These are phyloP conservation scores for Iberis amara DNA, from an alignment of 441 rosid genomes.

Conservation along the genomic window DNA sequence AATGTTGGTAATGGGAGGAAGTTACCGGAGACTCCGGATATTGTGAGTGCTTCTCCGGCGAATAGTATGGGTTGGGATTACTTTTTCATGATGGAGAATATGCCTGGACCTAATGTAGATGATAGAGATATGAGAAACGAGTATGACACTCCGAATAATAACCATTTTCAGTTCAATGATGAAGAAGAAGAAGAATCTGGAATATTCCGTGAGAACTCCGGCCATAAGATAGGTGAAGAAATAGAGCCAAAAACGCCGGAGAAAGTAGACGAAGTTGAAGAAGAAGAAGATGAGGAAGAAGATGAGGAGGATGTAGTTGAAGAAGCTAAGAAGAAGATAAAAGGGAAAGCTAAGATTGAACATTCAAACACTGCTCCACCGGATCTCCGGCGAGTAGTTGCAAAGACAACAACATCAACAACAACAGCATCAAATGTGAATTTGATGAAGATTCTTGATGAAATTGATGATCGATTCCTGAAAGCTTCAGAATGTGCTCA, in stretches of 20 bases:
- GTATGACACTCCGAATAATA: conserved; percentile 24
- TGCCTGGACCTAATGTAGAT: conserved; percentile 53
- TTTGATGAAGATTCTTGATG: conserved; percentile 44
- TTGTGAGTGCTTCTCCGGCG: conserved; percentile 37
- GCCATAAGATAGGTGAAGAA: conserved; percentile 28
- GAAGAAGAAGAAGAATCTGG: conserved; percentile 26
- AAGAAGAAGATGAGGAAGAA: neutral
- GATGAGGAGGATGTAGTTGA: conserved; percentile 25
- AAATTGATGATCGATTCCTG: conserved; percentile 58
- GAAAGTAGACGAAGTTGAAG: conserved; percentile 32
- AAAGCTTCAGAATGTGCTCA: conserved; percentile 58
- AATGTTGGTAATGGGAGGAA: conserved; percentile 34
- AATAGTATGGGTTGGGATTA: conserved; percentile 74
- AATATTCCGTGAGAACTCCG: conserved; percentile 18
- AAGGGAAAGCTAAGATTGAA: conserved; percentile 45
- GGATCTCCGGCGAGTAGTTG: conserved; percentile 40
- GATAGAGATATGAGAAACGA: conserved; percentile 30
- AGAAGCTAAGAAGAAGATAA: conserved; percentile 22
- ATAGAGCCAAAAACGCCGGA: conserved; percentile 48
- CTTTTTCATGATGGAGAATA: conserved; percentile 56
- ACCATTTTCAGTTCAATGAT: conserved; percentile 24
- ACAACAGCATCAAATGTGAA: conserved; percentile 26
- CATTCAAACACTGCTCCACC: conserved; percentile 59
- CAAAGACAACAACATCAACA: conserved; percentile 6
- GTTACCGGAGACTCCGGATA: conserved; percentile 25